Evolutionary conservation across 2,329 filamentous ascomycete species (phyloP), one percentile per base, ranked within the genome.

Genomic region (Fusarium drepaniforme): DNA sequence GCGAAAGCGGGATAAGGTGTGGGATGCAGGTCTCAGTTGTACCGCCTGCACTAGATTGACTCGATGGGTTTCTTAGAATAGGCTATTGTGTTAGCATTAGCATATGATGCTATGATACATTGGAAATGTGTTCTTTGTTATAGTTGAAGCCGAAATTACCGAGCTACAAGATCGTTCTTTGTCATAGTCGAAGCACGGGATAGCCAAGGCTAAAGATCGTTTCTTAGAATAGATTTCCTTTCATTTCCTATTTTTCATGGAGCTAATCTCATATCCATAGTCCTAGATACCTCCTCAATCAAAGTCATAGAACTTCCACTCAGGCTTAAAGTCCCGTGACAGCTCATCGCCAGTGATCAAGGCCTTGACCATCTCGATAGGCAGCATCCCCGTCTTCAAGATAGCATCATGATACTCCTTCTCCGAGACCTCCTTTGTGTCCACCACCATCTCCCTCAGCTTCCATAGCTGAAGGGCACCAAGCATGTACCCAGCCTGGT

Each of bases 221-320:
- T 46, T 46, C 21, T 49, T 49, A 28, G 23, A 49, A 12, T 5
- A 16, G 44, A 12, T 28, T 25, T 49, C 44, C 18, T 28, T 49
- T 49, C 44, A 28, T 49, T 28, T 49, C 44, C 16, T 9, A 11
- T 28, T 28, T 49, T 12, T 4, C 25, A n/a, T 12, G n/a, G 25
- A 53, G 18, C 49, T 18, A 30, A n/a, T n/a, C 49, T 30, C 11
- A 18, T 49, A 49, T 11, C 25, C 8, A 49, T 18, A 18, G 23
- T 18, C 15, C 25, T 49, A 3, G 16, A 9, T 18, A 28, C 3
- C 44, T 46, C n/a, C 16, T 58, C 59, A 73, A 59, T 75, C 15
- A 63, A 75, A 71, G 28, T 75, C 66, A 63, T 75, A 75, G 16
- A 75, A 75, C 37, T 75, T 75, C 73, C 73, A 75, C 3, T 38